Percentiles rank a stretch among this genome's conserved stretches.
Conservation (phyloP, 768 basidiomycete species). For the Pleurotus eryngii region DNA sequence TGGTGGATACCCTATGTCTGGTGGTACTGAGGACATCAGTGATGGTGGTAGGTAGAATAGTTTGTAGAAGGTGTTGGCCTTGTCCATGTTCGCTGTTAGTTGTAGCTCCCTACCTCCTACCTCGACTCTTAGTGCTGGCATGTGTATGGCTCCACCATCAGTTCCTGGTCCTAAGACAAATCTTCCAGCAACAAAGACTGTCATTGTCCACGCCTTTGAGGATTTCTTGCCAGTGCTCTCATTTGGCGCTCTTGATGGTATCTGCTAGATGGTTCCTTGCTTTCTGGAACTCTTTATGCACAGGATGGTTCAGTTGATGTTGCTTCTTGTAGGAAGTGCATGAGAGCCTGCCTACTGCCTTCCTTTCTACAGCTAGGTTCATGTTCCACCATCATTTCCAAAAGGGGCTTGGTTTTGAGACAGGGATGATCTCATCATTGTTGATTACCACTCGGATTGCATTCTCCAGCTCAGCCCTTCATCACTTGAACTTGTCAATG, state of each 20-base stretch:
- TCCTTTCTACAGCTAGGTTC: slow-evolving; percentile 7
- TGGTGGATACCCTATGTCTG: slow-evolving; percentile 6
- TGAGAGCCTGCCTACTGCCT: background rate
- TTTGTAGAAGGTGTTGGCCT: too few species aligned
- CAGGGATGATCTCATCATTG: background rate
- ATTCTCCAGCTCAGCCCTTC: background rate
- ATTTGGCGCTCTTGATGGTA: slow-evolving; percentile 5
- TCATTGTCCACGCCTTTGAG: slow-evolving; percentile 7
- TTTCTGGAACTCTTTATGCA: background rate
- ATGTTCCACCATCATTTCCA: slow-evolving; percentile 19
- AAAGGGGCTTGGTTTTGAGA: slow-evolving; percentile 11
- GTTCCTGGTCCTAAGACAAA: slow-evolving; percentile 10
- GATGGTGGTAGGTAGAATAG: slow-evolving; percentile 14
- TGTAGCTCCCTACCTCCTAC: too few species aligned
- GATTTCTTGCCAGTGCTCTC: slow-evolving; percentile 12
- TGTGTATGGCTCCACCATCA: slow-evolving; percentile 7
- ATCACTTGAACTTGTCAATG: background rate
- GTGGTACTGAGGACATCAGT: slow-evolving; percentile 1
- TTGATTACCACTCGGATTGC: slow-evolving; percentile 10
- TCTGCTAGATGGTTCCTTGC: background rate
- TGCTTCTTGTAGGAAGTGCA: background rate
- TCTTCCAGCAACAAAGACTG: slow-evolving; percentile 13
- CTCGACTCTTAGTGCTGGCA: slow-evolving; percentile 8
- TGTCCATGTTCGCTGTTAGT: too few species aligned
- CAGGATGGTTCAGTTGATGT: background rate